Evolutionary conservation across 2,329 filamentous ascomycete genomes (phyloP), one percentile per base, ranked within the genome.

Genomic region (Cladosporium sp.): DNA sequence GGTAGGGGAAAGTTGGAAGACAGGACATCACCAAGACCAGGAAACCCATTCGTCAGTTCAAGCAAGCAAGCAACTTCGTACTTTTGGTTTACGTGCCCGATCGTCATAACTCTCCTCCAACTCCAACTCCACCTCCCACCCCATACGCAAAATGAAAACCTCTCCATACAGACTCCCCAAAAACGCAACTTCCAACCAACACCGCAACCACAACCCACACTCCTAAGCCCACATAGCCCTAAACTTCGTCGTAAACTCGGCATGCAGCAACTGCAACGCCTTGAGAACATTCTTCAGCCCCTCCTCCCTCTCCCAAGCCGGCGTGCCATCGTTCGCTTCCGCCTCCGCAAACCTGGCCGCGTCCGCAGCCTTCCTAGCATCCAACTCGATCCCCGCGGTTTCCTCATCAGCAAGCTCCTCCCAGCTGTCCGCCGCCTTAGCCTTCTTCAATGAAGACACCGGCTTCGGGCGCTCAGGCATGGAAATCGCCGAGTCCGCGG

Each of bases 191-290:
- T 7, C 11, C 13, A 35, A 35, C 13, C 32, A n/a, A 32, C 30
- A 32, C 30, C 29, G 9, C 30, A 32, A n/a, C 30, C n/a, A 11
- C 18, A 25, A 19, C 18, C 16, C 9, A 13, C 13, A 13, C 27
- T 3, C 36, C 29, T 48, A 50, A 62, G 80, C 77, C 78, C 79
- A 83, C 59, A 78, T 76, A 58, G 76, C 76, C 60, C 62, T 72
- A 66, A 86, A 86, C 69, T 84, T 86, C 38, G 73, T 71, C 55
- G 84, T 77, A 63, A 85, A 86, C 50, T 80, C 47, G n/a, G 39
- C 39, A 13, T 50, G 47, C 30, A 50, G 40, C 39, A 50, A 5
- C 38, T 50, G 47, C 47, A 50, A 13, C 32, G 47, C 47, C 47
- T 50, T 50, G 18, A 50, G 25, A 13, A 50, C 47, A 43, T 50